phyloP scores from a whole-genome alignment of 257 asterid species.

The Fraxinus cuspidata region DNA sequence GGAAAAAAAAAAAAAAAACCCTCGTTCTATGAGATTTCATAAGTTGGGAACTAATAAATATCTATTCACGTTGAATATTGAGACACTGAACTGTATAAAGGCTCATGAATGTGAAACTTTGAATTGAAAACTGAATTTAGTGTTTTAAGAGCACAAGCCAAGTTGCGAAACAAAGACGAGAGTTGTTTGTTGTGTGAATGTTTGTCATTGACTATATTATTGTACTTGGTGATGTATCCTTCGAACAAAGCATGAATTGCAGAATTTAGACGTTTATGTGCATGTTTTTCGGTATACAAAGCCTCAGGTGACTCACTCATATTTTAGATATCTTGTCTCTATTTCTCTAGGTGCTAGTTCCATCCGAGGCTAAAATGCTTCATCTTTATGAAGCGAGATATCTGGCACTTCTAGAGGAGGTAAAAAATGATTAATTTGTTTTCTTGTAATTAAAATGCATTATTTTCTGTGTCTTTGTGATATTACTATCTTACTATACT shows the following conservation, averaged over 20 bases:
- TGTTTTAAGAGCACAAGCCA: neutral
- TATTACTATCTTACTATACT: neutral
- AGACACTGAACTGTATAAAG: too few relatives aligned
- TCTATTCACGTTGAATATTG: too few relatives aligned
- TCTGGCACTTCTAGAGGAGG: conserved; percentile 82
- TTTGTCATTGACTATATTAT: neutral
- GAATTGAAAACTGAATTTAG: neutral
- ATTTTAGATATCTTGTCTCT: neutral
- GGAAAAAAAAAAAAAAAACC: neutral
- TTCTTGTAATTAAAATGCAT: neutral
- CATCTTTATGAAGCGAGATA: conserved; percentile 87
- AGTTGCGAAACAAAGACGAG: neutral
- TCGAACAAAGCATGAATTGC: neutral
- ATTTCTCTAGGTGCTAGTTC: conserved; percentile 62
- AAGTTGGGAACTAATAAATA: too few relatives aligned
- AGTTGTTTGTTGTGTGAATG: neutral
- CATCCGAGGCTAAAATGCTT: conserved; percentile 71
- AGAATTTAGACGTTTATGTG: neutral
- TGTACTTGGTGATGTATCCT: conserved; percentile 9
- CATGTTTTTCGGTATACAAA: neutral
- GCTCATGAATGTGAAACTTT: neutral
- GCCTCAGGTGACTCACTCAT: neutral
- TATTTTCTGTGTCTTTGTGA: neutral
- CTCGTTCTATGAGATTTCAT: too few relatives aligned
- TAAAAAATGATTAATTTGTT: conserved; percentile 19